phyloP scores from a whole-genome alignment of 768 basidiomycete genomes.

The Cytidiella melzeri region DNA sequence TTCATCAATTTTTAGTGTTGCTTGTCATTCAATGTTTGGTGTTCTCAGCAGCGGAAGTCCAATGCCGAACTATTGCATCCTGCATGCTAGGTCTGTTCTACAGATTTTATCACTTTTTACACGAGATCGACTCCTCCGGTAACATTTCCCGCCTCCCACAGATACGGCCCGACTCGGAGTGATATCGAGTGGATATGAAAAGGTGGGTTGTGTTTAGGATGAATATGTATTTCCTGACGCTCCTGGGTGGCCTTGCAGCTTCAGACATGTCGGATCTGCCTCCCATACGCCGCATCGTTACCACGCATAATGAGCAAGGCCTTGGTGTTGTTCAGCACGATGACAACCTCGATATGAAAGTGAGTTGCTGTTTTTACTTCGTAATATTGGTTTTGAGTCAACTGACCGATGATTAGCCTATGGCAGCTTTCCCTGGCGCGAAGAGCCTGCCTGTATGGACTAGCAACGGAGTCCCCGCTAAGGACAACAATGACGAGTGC shows the following conservation, averaged over 20 bases:
- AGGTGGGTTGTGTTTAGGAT: no score
- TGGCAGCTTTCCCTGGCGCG: slow-evolving; percentile 23
- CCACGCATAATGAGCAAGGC: slow-evolving; percentile 40
- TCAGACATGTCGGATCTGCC: slow-evolving; percentile 27
- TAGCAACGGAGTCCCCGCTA: slow-evolving; percentile 44
- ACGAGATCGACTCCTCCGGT: no score
- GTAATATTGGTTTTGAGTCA: background rate
- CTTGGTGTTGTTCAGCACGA: slow-evolving; percentile 36
- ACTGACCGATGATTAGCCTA: slow-evolving; percentile 11
- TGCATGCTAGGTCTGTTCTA: no score
- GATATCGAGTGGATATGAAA: no score
- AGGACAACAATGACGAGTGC: slow-evolving; percentile 47
- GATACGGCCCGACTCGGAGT: no score
- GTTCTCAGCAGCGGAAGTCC: no score
- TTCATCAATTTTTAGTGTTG: background rate
- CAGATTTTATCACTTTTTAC: no score
- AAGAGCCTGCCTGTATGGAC: slow-evolving; percentile 40
- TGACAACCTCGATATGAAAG: slow-evolving; percentile 17
- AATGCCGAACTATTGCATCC: no score
- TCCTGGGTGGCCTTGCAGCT: no score
- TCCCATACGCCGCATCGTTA: slow-evolving; percentile 44
- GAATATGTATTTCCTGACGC: no score
- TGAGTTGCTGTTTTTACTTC: slow-evolving; percentile 20
- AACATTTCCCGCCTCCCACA: no score
- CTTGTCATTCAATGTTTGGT: no score